Evolutionary conservation across 2,329 filamentous ascomycete genomes (phyloP), one percentile per base, ranked within the genome.

Genomic region (Lachnellula hyalina): DNA sequence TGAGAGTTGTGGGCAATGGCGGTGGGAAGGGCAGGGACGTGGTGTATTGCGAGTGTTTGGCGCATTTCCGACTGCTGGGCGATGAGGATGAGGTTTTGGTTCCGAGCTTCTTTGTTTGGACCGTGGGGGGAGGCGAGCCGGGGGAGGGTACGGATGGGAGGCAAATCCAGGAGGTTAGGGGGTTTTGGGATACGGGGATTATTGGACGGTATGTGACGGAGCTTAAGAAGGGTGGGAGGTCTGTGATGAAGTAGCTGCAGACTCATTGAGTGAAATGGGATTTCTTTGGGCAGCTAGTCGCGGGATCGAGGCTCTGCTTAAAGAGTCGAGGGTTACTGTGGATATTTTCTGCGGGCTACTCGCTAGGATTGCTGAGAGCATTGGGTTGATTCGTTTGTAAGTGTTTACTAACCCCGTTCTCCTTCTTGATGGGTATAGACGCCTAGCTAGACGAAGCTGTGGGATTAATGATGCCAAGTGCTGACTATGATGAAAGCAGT

Each of bases 101-200:
- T 14, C 57, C 60, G 7, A 54, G 54, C 25, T 57, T 62, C 36
- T 55, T 52, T 35, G 52, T 58, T 12, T 49, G 50, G 54, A 55
- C 55, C 25, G 34, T 55, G 19, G 55, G 47, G 47, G 35, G 42
- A 46, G 15, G 53, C 48, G n/a, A 34, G 23, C 17, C 28, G 3
- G 51, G 51, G 15, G 42, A 48, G 15, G 55, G 54, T 25, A 57
- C 50, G 3, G 47, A 56, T 34, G 55, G 59, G 11, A 35, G 51
- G 47, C 36, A 51, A 36, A 51, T 61, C 21, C 25, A 53, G 42
- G 55, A 56, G 12, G 23, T 23, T n/a, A 58, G 51, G 38, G 36
- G 56, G 3, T 62, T 60, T 35, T 62, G 55, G 57, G 57, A 62
- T 49, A 61, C 56, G 6, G 56, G 54, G 11, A 52, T 59, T 46